A percentile compares a stretch with the other conserved stretches of the same genome.
These are phyloP conservation scores for Przewalskia tangutica DNA, from an alignment of 257 asterid genomes.

Conservation along the genomic window DNA sequence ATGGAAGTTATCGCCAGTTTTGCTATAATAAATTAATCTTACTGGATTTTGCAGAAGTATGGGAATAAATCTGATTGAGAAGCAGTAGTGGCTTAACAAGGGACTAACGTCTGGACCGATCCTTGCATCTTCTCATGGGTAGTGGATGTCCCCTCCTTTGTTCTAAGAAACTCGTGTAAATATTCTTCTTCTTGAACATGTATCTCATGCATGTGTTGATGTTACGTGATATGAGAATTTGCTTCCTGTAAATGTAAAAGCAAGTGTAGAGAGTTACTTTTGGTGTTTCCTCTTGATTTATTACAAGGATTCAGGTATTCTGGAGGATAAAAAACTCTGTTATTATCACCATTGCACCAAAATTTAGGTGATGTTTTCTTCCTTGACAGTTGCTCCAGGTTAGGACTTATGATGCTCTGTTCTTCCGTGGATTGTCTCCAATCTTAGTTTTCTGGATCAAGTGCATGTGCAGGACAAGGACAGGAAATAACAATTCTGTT, in stretches of 20 bases:
- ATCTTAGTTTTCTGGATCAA: not conserved
- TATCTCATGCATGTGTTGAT: not conserved
- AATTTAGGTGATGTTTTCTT: not conserved
- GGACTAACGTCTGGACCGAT: constrained; percentile 4
- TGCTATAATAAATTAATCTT: not conserved
- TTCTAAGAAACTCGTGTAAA: not conserved
- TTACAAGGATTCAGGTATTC: not conserved
- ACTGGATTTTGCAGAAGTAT: constrained; percentile 25
- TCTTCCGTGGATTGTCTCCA: not conserved
- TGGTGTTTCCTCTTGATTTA: not conserved
- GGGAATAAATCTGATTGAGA: constrained; percentile 26
- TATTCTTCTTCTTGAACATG: not conserved
- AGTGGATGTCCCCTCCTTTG: not conserved
- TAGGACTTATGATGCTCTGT: not conserved
- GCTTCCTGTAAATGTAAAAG: not conserved
- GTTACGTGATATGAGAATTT: not conserved
- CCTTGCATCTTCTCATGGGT: not conserved
- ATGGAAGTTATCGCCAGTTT: not conserved
- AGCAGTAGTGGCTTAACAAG: constrained; percentile 15
- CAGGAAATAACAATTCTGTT: not conserved
- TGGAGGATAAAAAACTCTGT: not conserved
- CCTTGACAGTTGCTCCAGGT: not conserved
- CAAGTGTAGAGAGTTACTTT: not conserved
- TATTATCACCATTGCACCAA: not conserved
- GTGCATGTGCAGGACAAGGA: not conserved